Evolutionary conservation across 163 green algal genomes (phyloP).

Genomic region (Chloromonas sp.): DNA sequence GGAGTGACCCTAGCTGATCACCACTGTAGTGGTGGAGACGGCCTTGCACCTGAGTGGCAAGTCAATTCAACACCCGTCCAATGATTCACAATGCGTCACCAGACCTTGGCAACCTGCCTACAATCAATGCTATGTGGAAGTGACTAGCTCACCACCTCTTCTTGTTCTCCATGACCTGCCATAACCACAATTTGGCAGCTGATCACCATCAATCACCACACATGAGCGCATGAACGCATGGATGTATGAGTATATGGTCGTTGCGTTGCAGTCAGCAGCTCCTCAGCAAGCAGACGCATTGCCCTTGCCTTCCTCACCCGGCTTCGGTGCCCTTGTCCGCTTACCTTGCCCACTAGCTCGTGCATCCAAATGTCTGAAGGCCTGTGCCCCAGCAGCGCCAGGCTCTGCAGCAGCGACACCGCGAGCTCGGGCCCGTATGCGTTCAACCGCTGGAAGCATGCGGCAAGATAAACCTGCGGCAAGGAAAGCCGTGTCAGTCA

Average conservation of each 20-base stretch:
- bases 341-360: conserved; percentile 20
- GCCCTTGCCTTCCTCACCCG: no score
- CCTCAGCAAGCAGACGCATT: no score
- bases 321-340: neutral
- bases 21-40: conserved; percentile 17
- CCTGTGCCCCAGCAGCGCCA: conserved; percentile 15
- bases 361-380: conserved; percentile 23
- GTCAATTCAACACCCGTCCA: no score
- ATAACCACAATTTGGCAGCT: neutral
- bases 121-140: no score
- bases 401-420: conserved; percentile 3
- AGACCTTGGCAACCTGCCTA: no score
- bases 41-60: conserved; percentile 21
- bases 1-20: conserved; percentile 19
- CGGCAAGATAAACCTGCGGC: neutral
- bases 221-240: no score
- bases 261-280: no score
- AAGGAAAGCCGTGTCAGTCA: no score
- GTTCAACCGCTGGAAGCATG: neutral
- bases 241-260: no score
- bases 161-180: neutral
- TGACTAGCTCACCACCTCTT: conserved; percentile 4
- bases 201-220: neutral
- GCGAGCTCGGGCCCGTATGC: conserved; percentile 1
- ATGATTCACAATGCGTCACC: no score